A percentile compares a stretch with the other conserved stretches of the same genome.
These are phyloP conservation scores for Kuraishia hungarica DNA, from an alignment of 805 yeast species.

Conservation along the genomic window DNA sequence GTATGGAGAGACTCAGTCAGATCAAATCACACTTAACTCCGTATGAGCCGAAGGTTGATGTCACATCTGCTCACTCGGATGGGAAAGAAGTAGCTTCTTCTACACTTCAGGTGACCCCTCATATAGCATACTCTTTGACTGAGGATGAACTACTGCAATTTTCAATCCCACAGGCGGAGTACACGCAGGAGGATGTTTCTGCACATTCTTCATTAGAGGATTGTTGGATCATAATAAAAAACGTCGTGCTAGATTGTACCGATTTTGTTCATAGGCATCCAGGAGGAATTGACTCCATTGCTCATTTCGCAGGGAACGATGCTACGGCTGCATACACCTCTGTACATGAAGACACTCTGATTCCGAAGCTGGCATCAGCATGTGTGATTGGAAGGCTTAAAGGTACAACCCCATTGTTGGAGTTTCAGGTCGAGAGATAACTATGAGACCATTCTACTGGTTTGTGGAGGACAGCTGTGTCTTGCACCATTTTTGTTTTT, in stretches of 20 bases:
- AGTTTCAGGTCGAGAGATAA: constrained; percentile 26
- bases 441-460: too few species aligned
- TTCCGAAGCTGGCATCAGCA: constrained; percentile 37
- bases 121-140: neutral
- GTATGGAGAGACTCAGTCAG: constrained; percentile 27
- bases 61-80: neutral
- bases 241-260: constrained; percentile 41
- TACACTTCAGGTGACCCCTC: neutral
- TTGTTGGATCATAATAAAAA: constrained; percentile 48
- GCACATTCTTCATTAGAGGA: constrained; percentile 35
- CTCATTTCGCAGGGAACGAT: constrained; percentile 66
- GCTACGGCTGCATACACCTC: constrained; percentile 51
- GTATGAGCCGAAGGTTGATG: constrained; percentile 13
- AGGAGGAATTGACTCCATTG: constrained; percentile 71
- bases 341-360: constrained; percentile 50
- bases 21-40: constrained; percentile 38
- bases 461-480: too few species aligned
- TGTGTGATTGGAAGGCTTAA: constrained; percentile 44
- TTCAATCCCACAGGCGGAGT: constrained; percentile 39
- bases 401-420: constrained; percentile 35
- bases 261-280: constrained; percentile 42
- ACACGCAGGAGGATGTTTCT: constrained; percentile 34
- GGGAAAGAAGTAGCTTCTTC: constrained; percentile 13
- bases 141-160: constrained; percentile 10
- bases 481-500: too few species aligned